Base-by-base conservation (phyloP, 1,284 basidiomycete genomes). In the Neotropicomus parvogracilis region DNA sequence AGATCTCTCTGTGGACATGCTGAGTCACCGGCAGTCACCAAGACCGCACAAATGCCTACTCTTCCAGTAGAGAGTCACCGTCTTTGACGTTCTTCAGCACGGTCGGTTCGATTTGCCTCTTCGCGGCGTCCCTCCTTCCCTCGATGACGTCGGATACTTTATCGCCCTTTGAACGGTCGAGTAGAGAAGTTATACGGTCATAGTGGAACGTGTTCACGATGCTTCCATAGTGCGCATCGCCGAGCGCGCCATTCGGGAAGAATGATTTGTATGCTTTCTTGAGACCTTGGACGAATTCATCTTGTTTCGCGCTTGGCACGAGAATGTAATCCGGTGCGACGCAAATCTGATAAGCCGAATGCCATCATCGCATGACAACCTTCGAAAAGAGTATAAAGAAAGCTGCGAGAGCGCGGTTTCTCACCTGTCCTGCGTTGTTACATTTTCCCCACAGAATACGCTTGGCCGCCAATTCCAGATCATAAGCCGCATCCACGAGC, bases 321-420 rank as follows among this genome's bases (percentile, higher is more conserved):
- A 88, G 71, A 17, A 86, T 67, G 59, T 85, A 85, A 61, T 89
- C 80, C 1, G 81, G 79, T 3, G 77, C 72, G 31, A 87, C 78
- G 65, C 81, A 84, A 12, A 81, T 73, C 75, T 77, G 40, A 39
- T 17, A 33, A 3, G 28, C 21, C 21, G 14, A 16, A 27, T 14
- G 8, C 4, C 40, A 35, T 39, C 29, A 36, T 8, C n/a, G n/a
- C n/a, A 31, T 20, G 35, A 28, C 31, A 7, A 16, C 27, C 29
- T 12, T 38, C 34, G 27, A 29, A 17, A n/a, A 19, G 13, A 12
- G 8, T 5, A 4, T 5, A 3, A 4, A 35, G n/a, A 37, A 47
- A 17, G 17, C 27, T 12, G 36, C 11, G 33, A 41, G n/a, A 29
- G 29, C 19, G 29, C 4, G 29, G 34, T 21, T 9, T 42, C 62